Percentiles rank a stretch among this genome's conserved stretches.
phyloP scores from a whole-genome alignment of 2,329 filamentous ascomycete genomes.

The Ophioceras dolichostomum region DNA sequence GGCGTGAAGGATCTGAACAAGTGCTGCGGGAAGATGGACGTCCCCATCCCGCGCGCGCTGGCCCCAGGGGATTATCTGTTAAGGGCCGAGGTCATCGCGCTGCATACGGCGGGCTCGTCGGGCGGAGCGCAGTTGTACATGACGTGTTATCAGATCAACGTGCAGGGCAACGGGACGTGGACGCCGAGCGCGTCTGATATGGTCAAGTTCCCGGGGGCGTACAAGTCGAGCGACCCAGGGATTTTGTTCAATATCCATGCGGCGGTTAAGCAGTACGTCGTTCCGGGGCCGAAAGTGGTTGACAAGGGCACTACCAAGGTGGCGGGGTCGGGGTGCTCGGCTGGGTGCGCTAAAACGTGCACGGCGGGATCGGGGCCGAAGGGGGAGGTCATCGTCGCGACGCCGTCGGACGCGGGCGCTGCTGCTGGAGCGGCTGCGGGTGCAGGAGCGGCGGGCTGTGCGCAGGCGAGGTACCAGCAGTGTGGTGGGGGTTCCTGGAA shows the following conservation, averaged over 20 bases:
- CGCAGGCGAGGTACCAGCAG: slow-evolving; percentile 21
- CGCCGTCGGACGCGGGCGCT: slow-evolving; percentile 1
- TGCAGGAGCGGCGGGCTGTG: slow-evolving; percentile 15
- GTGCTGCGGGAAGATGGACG: slow-evolving; percentile 26
- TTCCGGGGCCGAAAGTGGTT: slow-evolving; percentile 29
- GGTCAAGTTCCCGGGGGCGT: slow-evolving; percentile 29
- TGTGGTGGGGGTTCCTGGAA: slow-evolving; percentile 27
- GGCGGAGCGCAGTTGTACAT: slow-evolving; percentile 25
- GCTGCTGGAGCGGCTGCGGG: slow-evolving; percentile 2
- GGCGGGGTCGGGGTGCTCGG: slow-evolving; percentile 23
- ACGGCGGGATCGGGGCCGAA: slow-evolving; percentile 15
- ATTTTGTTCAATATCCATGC: slow-evolving; percentile 35
- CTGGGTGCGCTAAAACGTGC: slow-evolving; percentile 27
- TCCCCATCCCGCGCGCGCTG: slow-evolving; percentile 19
- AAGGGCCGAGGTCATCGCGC: slow-evolving; percentile 33
- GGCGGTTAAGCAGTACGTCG: slow-evolving; percentile 23
- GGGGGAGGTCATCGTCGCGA: slow-evolving; percentile 7
- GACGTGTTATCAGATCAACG: slow-evolving; percentile 23
- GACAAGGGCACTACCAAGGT: slow-evolving; percentile 25
- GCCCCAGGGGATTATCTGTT: slow-evolving; percentile 28
- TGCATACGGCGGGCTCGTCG: slow-evolving; percentile 25
- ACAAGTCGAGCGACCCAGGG: slow-evolving; percentile 28
- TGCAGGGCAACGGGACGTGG: slow-evolving; percentile 11
- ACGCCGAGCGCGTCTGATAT: slow-evolving; percentile 11
- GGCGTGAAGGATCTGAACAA: slow-evolving; percentile 28